Conservation (phyloP, 805 yeast species). For the Yarrowia sp. region DNA sequence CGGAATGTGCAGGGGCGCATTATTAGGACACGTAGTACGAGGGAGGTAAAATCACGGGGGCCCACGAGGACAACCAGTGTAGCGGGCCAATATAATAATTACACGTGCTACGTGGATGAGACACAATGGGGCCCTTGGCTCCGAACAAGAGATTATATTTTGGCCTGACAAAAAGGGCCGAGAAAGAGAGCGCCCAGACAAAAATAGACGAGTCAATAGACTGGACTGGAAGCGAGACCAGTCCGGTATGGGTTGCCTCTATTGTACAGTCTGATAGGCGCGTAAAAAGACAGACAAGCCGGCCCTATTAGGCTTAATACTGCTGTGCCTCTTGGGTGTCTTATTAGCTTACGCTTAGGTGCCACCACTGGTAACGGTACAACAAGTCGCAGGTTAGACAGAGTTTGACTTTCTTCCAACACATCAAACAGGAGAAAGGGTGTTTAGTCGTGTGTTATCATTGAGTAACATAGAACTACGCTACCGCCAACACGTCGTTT, state of each 20-base stretch:
- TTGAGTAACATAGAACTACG: neutral
- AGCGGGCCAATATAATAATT: neutral
- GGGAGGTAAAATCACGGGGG: conserved; percentile 23
- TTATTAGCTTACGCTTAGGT: neutral
- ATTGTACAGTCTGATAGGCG: too few relatives aligned
- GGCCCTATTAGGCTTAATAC: neutral
- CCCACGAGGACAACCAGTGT: neutral
- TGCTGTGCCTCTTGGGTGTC: neutral
- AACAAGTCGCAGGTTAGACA: neutral
- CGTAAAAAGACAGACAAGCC: too few relatives aligned
- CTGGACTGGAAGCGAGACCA: too few relatives aligned
- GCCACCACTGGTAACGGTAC: neutral
- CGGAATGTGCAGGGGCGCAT: conserved; percentile 27
- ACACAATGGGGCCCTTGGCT: neutral
- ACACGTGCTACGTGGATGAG: neutral
- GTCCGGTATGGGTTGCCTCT: too few relatives aligned
- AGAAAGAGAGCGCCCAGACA: neutral
- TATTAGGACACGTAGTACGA: conserved; percentile 17
- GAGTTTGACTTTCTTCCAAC: conserved; percentile 25
- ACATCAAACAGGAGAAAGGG: conserved; percentile 20
- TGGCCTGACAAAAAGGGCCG: neutral
- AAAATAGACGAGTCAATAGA: too few relatives aligned
- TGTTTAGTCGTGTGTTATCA: conserved; percentile 15
- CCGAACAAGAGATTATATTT: neutral
- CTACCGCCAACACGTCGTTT: neutral